phyloP scores from a whole-genome alignment of 805 yeast genomes.

The Ogataea pini region DNA sequence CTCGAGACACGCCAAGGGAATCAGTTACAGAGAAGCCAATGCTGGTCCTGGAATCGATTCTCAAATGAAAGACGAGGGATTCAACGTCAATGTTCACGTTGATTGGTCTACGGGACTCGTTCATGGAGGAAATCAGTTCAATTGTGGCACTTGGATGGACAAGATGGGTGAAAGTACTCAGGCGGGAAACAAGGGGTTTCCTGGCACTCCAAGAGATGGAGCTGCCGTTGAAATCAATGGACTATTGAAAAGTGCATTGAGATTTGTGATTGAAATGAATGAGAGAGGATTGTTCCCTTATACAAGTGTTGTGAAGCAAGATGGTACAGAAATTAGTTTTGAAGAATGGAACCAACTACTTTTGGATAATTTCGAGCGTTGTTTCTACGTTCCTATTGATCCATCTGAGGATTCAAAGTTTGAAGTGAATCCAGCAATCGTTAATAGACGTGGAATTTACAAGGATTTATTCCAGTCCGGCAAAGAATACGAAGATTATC shows the following conservation, averaged over 20 bases:
- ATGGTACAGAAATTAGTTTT: conserved; percentile 59
- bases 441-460: conserved; percentile 91
- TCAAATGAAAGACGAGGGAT: conserved; percentile 92
- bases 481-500: conserved; percentile 91
- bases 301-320: conserved; percentile 54
- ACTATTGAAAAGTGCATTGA: conserved; percentile 74
- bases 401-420: conserved; percentile 59
- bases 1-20: conserved; percentile 86
- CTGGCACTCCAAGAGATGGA: conserved; percentile 98
- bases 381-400: conserved; percentile 73
- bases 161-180: conserved; percentile 93
- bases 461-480: conserved; percentile 83
- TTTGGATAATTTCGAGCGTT: conserved; percentile 73
- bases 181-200: conserved; percentile 86
- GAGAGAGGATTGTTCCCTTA: conserved; percentile 56
- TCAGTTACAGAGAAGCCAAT: conserved; percentile 88
- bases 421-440: conserved; percentile 61
- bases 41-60: conserved; percentile 88
- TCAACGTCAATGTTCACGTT: conserved; percentile 74
- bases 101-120: conserved; percentile 90
- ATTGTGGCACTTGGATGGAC: conserved; percentile 99
- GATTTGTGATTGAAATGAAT: conserved; percentile 71
- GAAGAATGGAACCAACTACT: conserved; percentile 72
- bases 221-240: conserved; percentile 95
- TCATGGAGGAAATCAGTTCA: conserved; percentile 87